Evolutionary conservation across 768 basidiomycete genomes (phyloP), one percentile per base, ranked within the genome.

Genomic region (Lentinula edodes): DNA sequence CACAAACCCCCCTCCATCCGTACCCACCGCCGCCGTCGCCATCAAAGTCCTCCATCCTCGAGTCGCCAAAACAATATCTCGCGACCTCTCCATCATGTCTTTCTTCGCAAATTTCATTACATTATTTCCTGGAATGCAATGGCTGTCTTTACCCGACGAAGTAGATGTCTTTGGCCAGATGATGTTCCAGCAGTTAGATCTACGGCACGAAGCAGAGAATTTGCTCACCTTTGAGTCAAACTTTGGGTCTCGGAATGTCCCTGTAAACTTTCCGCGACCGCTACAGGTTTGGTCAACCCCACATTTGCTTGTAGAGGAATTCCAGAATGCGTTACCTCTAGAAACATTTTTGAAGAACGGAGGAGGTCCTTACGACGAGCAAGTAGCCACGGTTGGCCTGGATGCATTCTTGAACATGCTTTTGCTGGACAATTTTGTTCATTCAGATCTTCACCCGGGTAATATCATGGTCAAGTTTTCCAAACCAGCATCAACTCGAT

Each of bases 321-420:
- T 84, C 66, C 87, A 96, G 73, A 90, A 95, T 69, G 97, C 96
- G 0, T 68, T 98, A 28, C 95, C 97, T 5, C 75, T 99, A 42
- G 93, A 98, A 70, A 69, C 75, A 8, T 98, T 99, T 71, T 70
- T 99, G 65, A 82, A 79, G 61, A 93, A 96, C 64, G 95, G 97
- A 1, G 95, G 92, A 20, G 97, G 95, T 0, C 91, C 93, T 8
- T 98, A 85, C 69, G 93, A 98, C 67, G 85, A 89, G 57, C 84
- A 88, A 60, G 81, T 99, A 12, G 96, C 97, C 6, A 95, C 91
- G 59, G 82, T 94, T 16, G 97, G 97, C 9, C 78, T 99, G 23
- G 94, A 98, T 72, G 95, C 95, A 1, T 99, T 98, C 74, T 71
- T 99, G 93, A 94, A 98, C 75, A 99, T 99, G 97, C 85, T 99